Evolutionary conservation across 192 early-diverging fungal genomes (phyloP).

Genomic region (Obelidium mucronatum): DNA sequence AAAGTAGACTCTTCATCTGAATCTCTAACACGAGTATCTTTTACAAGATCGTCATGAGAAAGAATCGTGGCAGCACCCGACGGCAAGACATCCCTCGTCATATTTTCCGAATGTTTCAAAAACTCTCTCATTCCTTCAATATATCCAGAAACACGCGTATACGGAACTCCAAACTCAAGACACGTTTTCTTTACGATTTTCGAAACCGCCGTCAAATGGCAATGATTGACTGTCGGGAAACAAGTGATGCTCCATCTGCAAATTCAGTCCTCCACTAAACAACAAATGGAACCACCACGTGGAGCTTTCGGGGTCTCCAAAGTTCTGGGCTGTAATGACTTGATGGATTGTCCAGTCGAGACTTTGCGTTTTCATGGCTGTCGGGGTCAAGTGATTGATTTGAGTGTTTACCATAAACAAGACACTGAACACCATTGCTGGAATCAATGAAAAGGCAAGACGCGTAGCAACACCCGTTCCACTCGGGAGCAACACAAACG

Average conservation of each 20-base stretch:
- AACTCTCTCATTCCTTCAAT: constrained; percentile 21
- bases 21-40: too few relatives aligned
- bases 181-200: not conserved
- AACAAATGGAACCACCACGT: constrained; percentile 27
- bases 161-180: constrained; percentile 4
- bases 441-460: constrained; percentile 9
- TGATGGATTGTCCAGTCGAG: constrained; percentile 26
- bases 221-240: constrained; percentile 67
- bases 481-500: not conserved
- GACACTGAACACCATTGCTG: constrained; percentile 6
- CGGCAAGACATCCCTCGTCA: not conserved
- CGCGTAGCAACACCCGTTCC: not conserved
- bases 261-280: constrained; percentile 81
- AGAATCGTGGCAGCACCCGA: too few relatives aligned
- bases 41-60: too few relatives aligned
- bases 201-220: constrained; percentile 12
- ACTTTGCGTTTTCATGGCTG: not conserved
- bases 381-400: constrained; percentile 31
- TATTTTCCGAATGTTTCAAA: not conserved
- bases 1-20: too few relatives aligned
- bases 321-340: constrained; percentile 33
- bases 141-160: constrained; percentile 23
- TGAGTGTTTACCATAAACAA: constrained; percentile 36
- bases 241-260: constrained; percentile 88
- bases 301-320: constrained; percentile 3